These are phyloP conservation scores for Xylariaceae sp. DNA, from an alignment of 2,329 filamentous ascomycete species.

Conservation along the genomic window DNA sequence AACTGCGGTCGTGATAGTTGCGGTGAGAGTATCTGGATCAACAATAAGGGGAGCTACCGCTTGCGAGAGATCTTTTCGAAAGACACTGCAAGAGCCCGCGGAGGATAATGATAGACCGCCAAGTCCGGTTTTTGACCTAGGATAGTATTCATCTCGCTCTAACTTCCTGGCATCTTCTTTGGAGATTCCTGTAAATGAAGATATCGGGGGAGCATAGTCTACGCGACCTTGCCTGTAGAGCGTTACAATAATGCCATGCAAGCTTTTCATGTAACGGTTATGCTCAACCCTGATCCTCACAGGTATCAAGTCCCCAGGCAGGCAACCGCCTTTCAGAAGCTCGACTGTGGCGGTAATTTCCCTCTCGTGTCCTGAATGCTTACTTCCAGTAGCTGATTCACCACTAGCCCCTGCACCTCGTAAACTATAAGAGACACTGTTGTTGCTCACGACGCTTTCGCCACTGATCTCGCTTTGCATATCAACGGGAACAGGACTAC, in stretches of 20 bases:
- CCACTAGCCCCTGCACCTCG: constrained; percentile 52
- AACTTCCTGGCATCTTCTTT: constrained; percentile 70
- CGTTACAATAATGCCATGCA: constrained; percentile 91
- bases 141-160: constrained; percentile 84
- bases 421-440: constrained; percentile 64
- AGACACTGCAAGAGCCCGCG: constrained; percentile 86
- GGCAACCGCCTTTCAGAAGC: constrained; percentile 78
- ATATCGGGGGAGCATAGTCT: constrained; percentile 70
- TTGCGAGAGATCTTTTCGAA: constrained; percentile 92
- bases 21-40: constrained; percentile 77
- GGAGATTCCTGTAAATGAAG: constrained; percentile 58
- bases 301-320: constrained; percentile 83
- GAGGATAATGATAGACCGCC: constrained; percentile 86
- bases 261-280: constrained; percentile 85
- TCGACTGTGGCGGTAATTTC: constrained; percentile 89
- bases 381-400: constrained; percentile 57
- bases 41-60: constrained; percentile 87
- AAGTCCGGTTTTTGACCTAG: constrained; percentile 83
- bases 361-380: constrained; percentile 64
- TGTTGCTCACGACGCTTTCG: constrained; percentile 72
- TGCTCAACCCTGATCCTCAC: constrained; percentile 85
- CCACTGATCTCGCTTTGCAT: constrained; percentile 71
- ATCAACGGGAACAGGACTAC: constrained; percentile 44
- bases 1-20: constrained; percentile 81
- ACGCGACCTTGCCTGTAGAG: constrained; percentile 90